Evolutionary conservation across 441 rosid species (phyloP), one percentile per base, ranked within the genome.

Genomic region (Biscutella auriculata): DNA sequence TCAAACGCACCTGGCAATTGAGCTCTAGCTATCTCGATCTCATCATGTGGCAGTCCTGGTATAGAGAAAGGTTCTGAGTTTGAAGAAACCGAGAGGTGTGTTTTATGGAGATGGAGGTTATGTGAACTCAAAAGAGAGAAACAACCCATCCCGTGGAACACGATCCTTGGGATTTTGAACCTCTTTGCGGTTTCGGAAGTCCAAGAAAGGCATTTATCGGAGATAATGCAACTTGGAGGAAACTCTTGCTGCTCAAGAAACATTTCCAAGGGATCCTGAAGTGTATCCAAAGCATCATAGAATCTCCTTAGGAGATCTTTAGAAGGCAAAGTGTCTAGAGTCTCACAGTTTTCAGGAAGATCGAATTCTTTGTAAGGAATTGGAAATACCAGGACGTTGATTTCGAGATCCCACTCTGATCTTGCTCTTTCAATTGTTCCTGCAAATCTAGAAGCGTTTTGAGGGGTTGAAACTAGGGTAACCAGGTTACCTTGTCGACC

Each of bases 191-290:
- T 73, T 44, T 43, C 34, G 1, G 73, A 55, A 0, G 84, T 77
- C 80, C 79, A 82, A 5, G 58, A 74, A 10, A 82, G 62, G 26
- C 64, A 63, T 53, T 68, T 76, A 23, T 79, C 84, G 3, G 87
- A 75, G 28, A 82, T 52, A 13, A 82, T 73, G 71, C 84, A 82
- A 44, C 79, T 73, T 0, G 84, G 87, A 11, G 54, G 50, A 11
- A 55, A 69, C 6, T 63, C 58, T 9, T 72, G 69, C 17, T 30
- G 6, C 27, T 60, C 53, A 6, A 79, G 66, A 56, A 52, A 72
- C 2, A 25, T 43, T 39, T 79, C 84, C 19, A 76, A 33, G 5
- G 84, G 87, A 15, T 65, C 74, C 42, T 73, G 81, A 41, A 75
- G 46, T 60, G 23, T 54, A 8, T 50, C 69, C 5, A 72, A 39